Evolutionary conservation across 2,329 filamentous ascomycete genomes (phyloP).

Genomic region (Simplicillium aogashimaense): DNA sequence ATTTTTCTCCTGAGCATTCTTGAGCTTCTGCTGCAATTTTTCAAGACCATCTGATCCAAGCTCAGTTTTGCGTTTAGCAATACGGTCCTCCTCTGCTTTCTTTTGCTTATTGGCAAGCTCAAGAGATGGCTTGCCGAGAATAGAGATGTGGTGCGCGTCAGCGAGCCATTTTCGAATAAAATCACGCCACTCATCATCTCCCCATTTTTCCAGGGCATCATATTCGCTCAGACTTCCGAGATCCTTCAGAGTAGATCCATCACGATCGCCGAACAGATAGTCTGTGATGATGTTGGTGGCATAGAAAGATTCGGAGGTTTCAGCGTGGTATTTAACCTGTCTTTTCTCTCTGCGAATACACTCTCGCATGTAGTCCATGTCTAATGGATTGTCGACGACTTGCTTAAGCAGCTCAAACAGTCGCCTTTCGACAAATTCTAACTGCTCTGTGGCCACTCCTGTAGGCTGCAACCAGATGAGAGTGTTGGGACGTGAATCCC

Average conservation of each 20-base stretch:
- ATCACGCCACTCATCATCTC: constrained; percentile 69
- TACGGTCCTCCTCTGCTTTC: constrained; percentile 64
- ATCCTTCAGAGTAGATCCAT: constrained; percentile 65
- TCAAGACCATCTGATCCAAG: constrained; percentile 77
- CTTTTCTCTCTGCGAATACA: constrained; percentile 75
- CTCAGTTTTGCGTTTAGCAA: constrained; percentile 67
- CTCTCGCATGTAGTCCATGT: constrained; percentile 84
- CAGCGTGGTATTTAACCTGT: constrained; percentile 73
- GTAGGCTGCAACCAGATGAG: constrained; percentile 81
- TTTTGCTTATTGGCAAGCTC: constrained; percentile 75
- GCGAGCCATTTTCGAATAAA: constrained; percentile 79
- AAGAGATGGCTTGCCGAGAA: constrained; percentile 78
- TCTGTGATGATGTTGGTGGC: constrained; percentile 81
- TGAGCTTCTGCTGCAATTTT: constrained; percentile 63
- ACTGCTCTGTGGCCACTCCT: constrained; percentile 77
- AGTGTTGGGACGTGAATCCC: constrained; percentile 69
- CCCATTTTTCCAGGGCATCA: constrained; percentile 68
- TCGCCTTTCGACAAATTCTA: constrained; percentile 74
- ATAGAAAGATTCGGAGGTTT: constrained; percentile 73
- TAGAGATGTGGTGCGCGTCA: constrained; percentile 76
- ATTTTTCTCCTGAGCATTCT: constrained; percentile 79
- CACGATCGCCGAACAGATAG: constrained; percentile 78
- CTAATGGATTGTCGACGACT: constrained; percentile 68
- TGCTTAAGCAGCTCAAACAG: constrained; percentile 77
- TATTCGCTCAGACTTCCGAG: constrained; percentile 48